Base-by-base conservation (phyloP, 2,329 filamentous ascomycete species). In the Knufia petricola region DNA sequence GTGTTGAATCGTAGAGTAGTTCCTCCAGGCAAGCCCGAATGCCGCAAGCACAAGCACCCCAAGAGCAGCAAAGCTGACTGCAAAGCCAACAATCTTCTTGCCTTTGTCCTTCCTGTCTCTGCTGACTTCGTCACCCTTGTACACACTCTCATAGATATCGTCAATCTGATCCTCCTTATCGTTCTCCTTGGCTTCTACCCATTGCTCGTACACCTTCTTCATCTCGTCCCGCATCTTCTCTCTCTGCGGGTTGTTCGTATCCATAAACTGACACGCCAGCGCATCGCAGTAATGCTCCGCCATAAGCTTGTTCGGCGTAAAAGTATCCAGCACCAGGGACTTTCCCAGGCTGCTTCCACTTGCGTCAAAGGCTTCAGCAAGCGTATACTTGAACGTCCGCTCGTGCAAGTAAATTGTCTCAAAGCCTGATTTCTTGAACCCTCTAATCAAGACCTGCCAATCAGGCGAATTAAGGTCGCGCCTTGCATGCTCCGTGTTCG, bases 351-450 rank as follows among this genome's bases (percentile, higher is more conserved):
- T 58, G 3, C 52, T 52, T 13, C 64, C 64, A 6, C 61, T 44
- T 2, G 41, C 55, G 37, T 65, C 63, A 9, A 69, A 49, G 0
- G 65, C 67, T 45, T 68, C 64, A 2, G 59, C 66, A 20, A 65
- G 65, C 2, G 39, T 44, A 36, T 46, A 56, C 7, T 20, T 28
- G 15, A 46, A 48, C 12, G 51, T 49, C 23, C 9, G 10, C 2
- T 54, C 26, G 28, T 61, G 58, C 2, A 55, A 59, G 48, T 64
- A 64, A n/a, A 58, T 56, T 1, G 67, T 69, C 51, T 69, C 67
- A 38, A 69, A 69, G 0, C 67, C 66, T 4, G 50, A 55, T 54
- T 66, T 69, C 32, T 49, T 37, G 1, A 61, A 56, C 31, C 60
- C 43, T 9, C 55, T 54, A 13, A 68, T 50, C 13, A 44, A 32